Conservation (phyloP, 106 monocot genomes). For the Cymbidium sinense region DNA sequence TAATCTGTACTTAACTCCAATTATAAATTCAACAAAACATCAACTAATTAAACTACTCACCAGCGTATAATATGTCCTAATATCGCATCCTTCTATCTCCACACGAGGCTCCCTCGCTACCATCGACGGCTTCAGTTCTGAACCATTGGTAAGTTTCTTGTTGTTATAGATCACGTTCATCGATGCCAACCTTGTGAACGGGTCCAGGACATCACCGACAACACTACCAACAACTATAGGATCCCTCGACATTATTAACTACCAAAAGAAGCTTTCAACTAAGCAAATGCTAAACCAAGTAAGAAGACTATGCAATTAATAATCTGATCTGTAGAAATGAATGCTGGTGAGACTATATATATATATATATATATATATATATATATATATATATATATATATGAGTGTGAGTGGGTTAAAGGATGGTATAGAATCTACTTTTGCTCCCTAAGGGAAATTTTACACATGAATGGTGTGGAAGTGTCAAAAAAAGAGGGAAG, state of each 20-base stretch:
- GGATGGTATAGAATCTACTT: constrained; percentile 2
- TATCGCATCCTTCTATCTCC: constrained; percentile 42
- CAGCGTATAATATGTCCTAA: constrained; percentile 51
- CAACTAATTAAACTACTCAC: constrained; percentile 24
- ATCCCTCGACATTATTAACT: constrained; percentile 63
- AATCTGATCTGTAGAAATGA: no score
- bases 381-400: not conserved
- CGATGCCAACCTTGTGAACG: constrained; percentile 38
- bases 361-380: no score
- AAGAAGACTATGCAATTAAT: not conserved
- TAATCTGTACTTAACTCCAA: no score
- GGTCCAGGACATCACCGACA: constrained; percentile 74
- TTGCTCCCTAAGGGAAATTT: not conserved
- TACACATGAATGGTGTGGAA: not conserved
- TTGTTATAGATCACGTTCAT: constrained; percentile 44
- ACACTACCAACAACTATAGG: constrained; percentile 63
- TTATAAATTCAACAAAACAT: no score
- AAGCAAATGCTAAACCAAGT: no score
- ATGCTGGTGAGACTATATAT: constrained; percentile 1
- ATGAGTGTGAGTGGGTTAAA: not conserved
- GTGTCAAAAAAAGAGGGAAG: constrained; percentile 3
- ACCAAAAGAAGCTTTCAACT: not conserved
- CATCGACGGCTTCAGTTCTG: constrained; percentile 50
- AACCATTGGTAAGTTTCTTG: constrained; percentile 67
- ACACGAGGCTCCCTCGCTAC: constrained; percentile 42